Conservation (phyloP, 257 asterid genomes). For the Salvia hispanica region DNA sequence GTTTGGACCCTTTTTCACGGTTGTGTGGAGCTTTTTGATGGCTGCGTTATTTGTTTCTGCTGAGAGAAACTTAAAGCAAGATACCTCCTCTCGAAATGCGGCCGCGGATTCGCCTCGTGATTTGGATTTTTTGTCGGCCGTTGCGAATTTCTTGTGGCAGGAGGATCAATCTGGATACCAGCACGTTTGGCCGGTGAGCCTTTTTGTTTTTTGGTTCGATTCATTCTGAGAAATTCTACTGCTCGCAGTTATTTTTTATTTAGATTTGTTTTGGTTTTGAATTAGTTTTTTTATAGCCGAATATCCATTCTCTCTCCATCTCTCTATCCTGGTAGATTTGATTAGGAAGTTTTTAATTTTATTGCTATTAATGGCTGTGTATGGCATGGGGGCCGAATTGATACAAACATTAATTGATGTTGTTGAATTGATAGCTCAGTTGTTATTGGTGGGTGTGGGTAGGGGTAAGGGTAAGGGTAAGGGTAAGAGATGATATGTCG, state of each 20-base stretch:
- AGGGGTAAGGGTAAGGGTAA: background rate
- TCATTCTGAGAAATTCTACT: background rate
- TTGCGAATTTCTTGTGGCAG: constrained; percentile 72
- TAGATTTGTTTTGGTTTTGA: constrained; percentile 7
- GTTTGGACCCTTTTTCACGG: constrained; percentile 57
- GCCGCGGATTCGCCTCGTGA: constrained; percentile 28
- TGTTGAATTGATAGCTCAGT: constrained; percentile 18
- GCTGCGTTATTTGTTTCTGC: constrained; percentile 86
- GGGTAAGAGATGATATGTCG: background rate
- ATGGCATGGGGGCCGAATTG: background rate
- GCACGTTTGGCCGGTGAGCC: constrained; percentile 97
- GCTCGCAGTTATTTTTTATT: constrained; percentile 1
- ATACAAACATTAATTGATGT: constrained; percentile 2
- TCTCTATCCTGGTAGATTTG: background rate
- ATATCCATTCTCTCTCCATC: too few relatives aligned
- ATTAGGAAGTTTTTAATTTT: constrained; percentile 30
- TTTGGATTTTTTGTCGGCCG: constrained; percentile 37
- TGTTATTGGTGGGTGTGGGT: constrained; percentile 15
- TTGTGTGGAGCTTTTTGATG: constrained; percentile 71
- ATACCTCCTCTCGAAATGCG: constrained; percentile 34
- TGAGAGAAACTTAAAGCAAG: constrained; percentile 68
- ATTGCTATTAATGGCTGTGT: constrained; percentile 18
- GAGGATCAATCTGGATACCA: constrained; percentile 68
- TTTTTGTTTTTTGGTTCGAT: background rate
- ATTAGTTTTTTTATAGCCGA: background rate